phyloP scores from a whole-genome alignment of 805 yeast genomes.

The Nakazawaea laoshanensis region DNA sequence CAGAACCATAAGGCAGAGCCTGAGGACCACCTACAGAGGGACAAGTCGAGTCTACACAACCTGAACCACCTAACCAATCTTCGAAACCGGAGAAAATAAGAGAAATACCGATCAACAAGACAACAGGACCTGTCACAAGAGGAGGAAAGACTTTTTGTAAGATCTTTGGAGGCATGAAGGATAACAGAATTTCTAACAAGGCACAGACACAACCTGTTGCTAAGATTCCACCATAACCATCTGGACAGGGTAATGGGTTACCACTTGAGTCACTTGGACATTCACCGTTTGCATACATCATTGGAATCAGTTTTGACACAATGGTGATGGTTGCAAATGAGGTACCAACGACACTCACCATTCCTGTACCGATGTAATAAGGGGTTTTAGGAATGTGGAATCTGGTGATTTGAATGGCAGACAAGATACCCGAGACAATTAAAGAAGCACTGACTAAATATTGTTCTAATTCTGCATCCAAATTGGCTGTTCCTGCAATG shows the following conservation, averaged over 20 bases:
- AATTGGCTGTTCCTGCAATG: slow-evolving; percentile 55
- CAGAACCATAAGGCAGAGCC: slow-evolving; percentile 67
- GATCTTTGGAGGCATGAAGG: slow-evolving; percentile 68
- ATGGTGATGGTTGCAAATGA: slow-evolving; percentile 84
- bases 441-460: slow-evolving; percentile 66
- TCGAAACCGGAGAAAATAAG: slow-evolving; percentile 66
- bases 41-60: slow-evolving; percentile 37
- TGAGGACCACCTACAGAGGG: slow-evolving; percentile 45
- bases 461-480: slow-evolving; percentile 40
- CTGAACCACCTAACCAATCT: slow-evolving; percentile 87
- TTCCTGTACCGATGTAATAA: slow-evolving; percentile 80
- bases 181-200: slow-evolving; percentile 59
- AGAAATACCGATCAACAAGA: slow-evolving; percentile 63
- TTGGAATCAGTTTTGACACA: slow-evolving; percentile 65
- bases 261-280: slow-evolving; percentile 65
- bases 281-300: slow-evolving; percentile 67
- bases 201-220: slow-evolving; percentile 80
- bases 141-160: slow-evolving; percentile 80
- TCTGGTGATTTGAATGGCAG: slow-evolving; percentile 71
- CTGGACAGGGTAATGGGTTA: slow-evolving; percentile 67
- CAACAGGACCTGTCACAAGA: slow-evolving; percentile 90
- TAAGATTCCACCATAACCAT: slow-evolving; percentile 81
- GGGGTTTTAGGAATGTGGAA: slow-evolving; percentile 68
- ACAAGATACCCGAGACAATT: slow-evolving; percentile 63
- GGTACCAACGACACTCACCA: slow-evolving; percentile 85